Evolutionary conservation across 495 filamentous ascomycete genomes (phyloP), one percentile per base, ranked within the genome.

Genomic region (Trichodelitschia bisporula): DNA sequence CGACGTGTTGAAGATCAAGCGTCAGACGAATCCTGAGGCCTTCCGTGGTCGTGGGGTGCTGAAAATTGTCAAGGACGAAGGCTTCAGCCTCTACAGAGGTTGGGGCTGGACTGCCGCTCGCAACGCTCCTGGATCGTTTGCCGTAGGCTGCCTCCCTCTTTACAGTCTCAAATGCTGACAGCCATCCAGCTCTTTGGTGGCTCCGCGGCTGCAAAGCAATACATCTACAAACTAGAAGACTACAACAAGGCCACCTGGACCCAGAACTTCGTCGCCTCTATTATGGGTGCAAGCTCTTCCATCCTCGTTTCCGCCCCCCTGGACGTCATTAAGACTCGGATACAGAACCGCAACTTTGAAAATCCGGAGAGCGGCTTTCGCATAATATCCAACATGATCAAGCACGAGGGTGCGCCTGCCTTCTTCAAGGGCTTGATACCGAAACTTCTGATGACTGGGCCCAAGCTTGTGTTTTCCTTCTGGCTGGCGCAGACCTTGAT

Each of bases 281-380:
- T 95, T 37, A 76, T 72, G 36, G 86, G 86, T 52, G 84, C 86
- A 17, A 80, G 75, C 24, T 80, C 86, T 4, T 92, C 82, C 8
- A 58, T 99, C 17, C 46, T 99, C 21, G 80, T 99, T 2, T 93
- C 83, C 19, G 86, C 84, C 11, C 86, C 86, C 13, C 64, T 99
- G 29, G 86, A 99, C 44, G 86, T 99, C 43, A 89, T 99, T 63
- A 99, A 99, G 64, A 99, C 86, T 32, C 67, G 86, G 46, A 95
- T 99, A 47, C 86, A 99, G 59, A 99, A 95, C 59, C 68, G 77
- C 48, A 95, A 99, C 57, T 99, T 99, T 48, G 89, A 99, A 36
- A 78, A 86, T 59, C 82, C 79, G 35, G 82, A 93, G 59, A 73
- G 73, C 38, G 86, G 86, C 28, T 79, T 91, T 67, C 64, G 64